Percentiles rank a stretch among this genome's conserved stretches.
These are phyloP conservation scores for Trichoderma sp. DNA, from an alignment of 2,329 filamentous ascomycete species.

Conservation along the genomic window DNA sequence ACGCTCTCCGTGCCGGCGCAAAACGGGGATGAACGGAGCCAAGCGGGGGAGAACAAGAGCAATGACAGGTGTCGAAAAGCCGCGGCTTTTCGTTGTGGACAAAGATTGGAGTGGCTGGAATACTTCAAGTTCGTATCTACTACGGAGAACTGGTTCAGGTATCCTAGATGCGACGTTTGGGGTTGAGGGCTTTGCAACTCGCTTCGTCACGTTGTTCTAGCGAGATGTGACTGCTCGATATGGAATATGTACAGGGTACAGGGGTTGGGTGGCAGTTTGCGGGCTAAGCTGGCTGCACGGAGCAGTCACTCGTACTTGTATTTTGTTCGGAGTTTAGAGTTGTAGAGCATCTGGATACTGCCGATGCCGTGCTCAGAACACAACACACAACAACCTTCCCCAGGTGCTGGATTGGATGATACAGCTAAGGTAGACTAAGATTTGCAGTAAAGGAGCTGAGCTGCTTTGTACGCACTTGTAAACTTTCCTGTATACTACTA, in stretches of 20 bases:
- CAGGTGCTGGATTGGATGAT: neutral
- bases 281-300: neutral
- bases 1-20: neutral
- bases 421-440: no score
- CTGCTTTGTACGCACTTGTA: neutral
- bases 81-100: neutral
- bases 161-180: neutral
- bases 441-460: neutral
- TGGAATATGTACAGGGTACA: neutral
- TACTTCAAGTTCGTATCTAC: neutral
- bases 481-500: neutral
- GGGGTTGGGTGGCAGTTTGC: neutral
- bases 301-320: neutral
- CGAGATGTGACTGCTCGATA: neutral
- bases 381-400: neutral
- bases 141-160: neutral
- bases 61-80: neutral
- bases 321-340: neutral
- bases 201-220: neutral
- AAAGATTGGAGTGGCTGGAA: neutral
- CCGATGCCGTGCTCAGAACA: neutral
- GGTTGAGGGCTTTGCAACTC: constrained; percentile 3
- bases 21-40: neutral
- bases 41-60: neutral
- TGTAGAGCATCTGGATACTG: neutral